phyloP scores from a whole-genome alignment of 441 rosid genomes.

The Erysimum cheiri region DNA sequence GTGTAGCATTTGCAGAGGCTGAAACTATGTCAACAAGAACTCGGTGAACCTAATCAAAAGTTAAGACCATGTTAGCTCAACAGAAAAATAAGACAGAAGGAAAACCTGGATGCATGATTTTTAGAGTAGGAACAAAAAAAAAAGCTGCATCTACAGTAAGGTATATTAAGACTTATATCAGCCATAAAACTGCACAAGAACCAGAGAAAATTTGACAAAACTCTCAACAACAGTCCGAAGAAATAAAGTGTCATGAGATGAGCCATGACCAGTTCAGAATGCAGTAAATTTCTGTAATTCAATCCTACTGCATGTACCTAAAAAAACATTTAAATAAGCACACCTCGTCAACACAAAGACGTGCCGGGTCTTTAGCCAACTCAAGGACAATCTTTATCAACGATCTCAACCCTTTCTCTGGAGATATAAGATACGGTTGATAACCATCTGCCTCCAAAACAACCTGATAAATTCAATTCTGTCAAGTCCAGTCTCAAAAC shows the following conservation, averaged over 20 bases:
- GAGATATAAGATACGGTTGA: slow-evolving; percentile 86
- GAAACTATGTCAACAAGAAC: slow-evolving; percentile 75
- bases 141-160: neutral
- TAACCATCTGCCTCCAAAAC: slow-evolving; percentile 87
- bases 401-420: slow-evolving; percentile 82
- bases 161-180: neutral
- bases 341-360: slow-evolving; percentile 84
- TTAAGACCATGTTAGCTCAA: slow-evolving; percentile 30
- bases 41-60: slow-evolving; percentile 65
- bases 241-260: slow-evolving; percentile 13
- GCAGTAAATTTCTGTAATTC: slow-evolving; percentile 12
- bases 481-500: slow-evolving; percentile 8
- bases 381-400: slow-evolving; percentile 75
- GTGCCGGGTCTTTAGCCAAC: slow-evolving; percentile 81
- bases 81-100: slow-evolving; percentile 11
- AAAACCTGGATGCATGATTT: slow-evolving; percentile 20
- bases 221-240: neutral
- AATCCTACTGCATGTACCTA: slow-evolving; percentile 17
- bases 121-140: slow-evolving; percentile 11
- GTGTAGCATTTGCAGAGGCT: slow-evolving; percentile 75
- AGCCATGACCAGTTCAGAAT: slow-evolving; percentile 5
- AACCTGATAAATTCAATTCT: slow-evolving; percentile 49
- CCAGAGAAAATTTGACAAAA: slow-evolving; percentile 12
- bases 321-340: slow-evolving; percentile 37
- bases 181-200: slow-evolving; percentile 25